Evolutionary conservation across 176 grass and related monocot genomes (phyloP).

Genomic region (Rhynchospora breviuscula): DNA sequence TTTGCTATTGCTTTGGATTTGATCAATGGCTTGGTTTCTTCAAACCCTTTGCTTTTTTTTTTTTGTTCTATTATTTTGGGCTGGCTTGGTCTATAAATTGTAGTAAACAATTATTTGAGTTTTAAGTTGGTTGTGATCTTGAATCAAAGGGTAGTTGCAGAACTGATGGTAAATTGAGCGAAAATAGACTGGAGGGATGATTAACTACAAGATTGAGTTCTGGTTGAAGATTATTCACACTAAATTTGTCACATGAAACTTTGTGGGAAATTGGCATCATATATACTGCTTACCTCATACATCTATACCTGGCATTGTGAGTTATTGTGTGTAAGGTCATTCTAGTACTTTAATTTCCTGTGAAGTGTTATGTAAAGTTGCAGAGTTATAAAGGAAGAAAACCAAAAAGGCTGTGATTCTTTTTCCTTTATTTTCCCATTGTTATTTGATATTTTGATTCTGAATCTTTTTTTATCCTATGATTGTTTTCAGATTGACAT

Average conservation of each 20-base stretch:
- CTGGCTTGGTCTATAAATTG: neutral
- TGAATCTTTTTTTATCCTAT: conserved; percentile 5
- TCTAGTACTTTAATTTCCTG: neutral
- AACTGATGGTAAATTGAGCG: neutral
- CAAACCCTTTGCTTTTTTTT: neutral
- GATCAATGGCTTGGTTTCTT: neutral
- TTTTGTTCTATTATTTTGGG: no score
- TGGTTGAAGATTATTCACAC: neutral
- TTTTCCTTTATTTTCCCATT: neutral
- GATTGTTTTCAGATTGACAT: conserved; percentile 74
- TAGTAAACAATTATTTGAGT: neutral
- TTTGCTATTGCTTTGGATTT: neutral
- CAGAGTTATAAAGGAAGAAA: neutral
- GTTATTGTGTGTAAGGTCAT: neutral
- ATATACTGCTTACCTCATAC: neutral
- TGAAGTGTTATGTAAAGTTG: neutral
- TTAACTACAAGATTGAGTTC: neutral
- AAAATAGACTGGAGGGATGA: neutral
- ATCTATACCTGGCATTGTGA: no score
- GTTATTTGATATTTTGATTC: neutral
- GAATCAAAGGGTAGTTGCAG: neutral
- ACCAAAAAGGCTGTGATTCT: neutral
- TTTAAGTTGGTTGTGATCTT: neutral
- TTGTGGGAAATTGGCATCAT: neutral
- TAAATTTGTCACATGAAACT: neutral